Conservation (phyloP, 768 basidiomycete species). For the Psilocybe sp. region DNA sequence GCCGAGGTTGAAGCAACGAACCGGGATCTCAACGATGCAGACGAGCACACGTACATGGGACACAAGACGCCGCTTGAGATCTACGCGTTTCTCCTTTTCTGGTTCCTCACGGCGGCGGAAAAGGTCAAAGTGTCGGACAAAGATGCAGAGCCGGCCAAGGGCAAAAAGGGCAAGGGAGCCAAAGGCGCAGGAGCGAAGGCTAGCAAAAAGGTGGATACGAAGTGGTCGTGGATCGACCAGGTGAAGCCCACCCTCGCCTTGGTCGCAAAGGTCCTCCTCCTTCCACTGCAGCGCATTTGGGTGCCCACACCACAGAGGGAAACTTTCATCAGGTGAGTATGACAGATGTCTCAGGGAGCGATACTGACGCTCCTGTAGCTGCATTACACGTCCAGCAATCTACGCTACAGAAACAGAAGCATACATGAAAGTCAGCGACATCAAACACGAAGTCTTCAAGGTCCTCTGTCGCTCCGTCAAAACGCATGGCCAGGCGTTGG, state of each 20-base stretch:
- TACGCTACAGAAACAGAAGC: constrained; percentile 81
- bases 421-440: constrained; percentile 79
- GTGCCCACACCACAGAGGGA: constrained; percentile 84
- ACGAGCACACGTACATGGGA: constrained; percentile 52
- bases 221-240: constrained; percentile 79
- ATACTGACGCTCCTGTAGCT: constrained; percentile 42
- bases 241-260: constrained; percentile 67
- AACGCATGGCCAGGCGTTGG: constrained; percentile 78
- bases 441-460: constrained; percentile 78
- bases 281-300: constrained; percentile 82
- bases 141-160: constrained; percentile 46
- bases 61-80: constrained; percentile 83
- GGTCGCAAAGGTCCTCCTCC: constrained; percentile 68
- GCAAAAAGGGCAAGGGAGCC: constrained; percentile 58
- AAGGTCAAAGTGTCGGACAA: constrained; percentile 58
- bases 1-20: constrained; percentile 70
- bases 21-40: constrained; percentile 68
- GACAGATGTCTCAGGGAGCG: not conserved
- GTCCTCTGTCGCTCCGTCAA: constrained; percentile 92
- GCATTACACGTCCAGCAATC: constrained; percentile 86
- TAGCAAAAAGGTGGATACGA: constrained; percentile 38
- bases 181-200: constrained; percentile 40
- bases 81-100: constrained; percentile 89
- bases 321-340: constrained; percentile 74
- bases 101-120: constrained; percentile 85